Evolutionary conservation across 495 filamentous ascomycete genomes (phyloP).

Genomic region (Penicillium nucicola): DNA sequence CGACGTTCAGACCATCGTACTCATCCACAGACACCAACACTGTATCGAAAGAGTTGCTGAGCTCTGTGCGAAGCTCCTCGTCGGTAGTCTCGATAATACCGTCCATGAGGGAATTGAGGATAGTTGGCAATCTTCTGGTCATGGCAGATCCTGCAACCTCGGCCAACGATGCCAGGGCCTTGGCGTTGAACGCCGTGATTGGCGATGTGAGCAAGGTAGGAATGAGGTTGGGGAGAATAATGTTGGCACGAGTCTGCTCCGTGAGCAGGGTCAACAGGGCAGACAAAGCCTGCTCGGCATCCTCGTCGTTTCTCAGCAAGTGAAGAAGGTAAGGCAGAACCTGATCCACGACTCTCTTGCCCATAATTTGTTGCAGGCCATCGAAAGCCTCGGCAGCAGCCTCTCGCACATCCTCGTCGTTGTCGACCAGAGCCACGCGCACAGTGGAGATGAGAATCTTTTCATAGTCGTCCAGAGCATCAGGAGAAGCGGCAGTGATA

Average conservation of each 20-base stretch:
- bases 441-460: conserved; percentile 92
- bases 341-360: conserved; percentile 91
- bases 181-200: conserved; percentile 93
- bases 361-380: conserved; percentile 85
- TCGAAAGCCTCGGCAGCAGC: conserved; percentile 97
- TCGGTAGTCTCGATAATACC: conserved; percentile 78
- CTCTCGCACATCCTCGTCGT: conserved; percentile 84
- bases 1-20: conserved; percentile 88
- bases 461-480: conserved; percentile 90
- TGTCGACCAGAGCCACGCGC: conserved; percentile 87
- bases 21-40: conserved; percentile 93
- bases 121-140: conserved; percentile 81
- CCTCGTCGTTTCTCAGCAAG: conserved; percentile 76
- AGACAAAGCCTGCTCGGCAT: conserved; percentile 87
- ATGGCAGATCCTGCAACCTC: conserved; percentile 85
- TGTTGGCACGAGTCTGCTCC: conserved; percentile 88
- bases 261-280: conserved; percentile 90
- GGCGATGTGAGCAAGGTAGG: conserved; percentile 85
- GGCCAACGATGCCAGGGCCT: conserved; percentile 85
- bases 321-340: conserved; percentile 89
- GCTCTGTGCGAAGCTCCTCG: conserved; percentile 66
- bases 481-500: conserved; percentile 84
- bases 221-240: conserved; percentile 93
- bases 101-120: conserved; percentile 91
- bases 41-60: conserved; percentile 77